These are phyloP conservation scores for Kwoniella newhampshirensis DNA, from an alignment of 768 basidiomycete species.

Conservation along the genomic window DNA sequence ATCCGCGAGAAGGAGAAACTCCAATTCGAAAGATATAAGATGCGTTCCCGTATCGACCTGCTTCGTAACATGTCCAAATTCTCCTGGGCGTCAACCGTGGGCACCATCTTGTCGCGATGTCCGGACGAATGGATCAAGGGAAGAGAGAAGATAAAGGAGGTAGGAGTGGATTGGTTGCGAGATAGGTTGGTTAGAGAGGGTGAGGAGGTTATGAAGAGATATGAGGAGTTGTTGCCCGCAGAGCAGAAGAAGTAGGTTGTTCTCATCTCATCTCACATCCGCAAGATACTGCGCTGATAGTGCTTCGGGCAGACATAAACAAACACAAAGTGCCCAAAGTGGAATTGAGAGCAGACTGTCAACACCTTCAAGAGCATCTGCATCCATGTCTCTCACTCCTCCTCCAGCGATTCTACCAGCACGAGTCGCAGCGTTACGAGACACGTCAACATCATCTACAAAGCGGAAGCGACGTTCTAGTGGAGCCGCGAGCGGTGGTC, in stretches of 20 bases:
- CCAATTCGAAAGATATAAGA: constrained; percentile 85
- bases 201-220: constrained; percentile 38
- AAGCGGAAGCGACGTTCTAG: constrained; percentile 10
- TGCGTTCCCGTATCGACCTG: constrained; percentile 84
- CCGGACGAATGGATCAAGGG: constrained; percentile 27
- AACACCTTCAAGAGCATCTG: constrained; percentile 22
- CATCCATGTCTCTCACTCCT: constrained; percentile 25
- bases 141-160: constrained; percentile 23
- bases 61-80: constrained; percentile 62
- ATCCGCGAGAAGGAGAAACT: constrained; percentile 87
- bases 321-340: not conserved
- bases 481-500: not conserved
- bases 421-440: constrained; percentile 33
- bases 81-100: constrained; percentile 34
- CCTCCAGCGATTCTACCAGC: constrained; percentile 27
- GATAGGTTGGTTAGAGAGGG: constrained; percentile 33
- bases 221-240: constrained; percentile 42
- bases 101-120: constrained; percentile 24
- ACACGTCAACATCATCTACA: constrained; percentile 7
- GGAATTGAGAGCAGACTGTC: constrained; percentile 13
- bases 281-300: not conserved
- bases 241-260: constrained; percentile 43
- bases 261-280: not conserved
- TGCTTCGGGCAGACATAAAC: constrained; percentile 7
- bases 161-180: constrained; percentile 42